phyloP scores from a whole-genome alignment of 345 rosid species.

The Trapa bicornis region DNA sequence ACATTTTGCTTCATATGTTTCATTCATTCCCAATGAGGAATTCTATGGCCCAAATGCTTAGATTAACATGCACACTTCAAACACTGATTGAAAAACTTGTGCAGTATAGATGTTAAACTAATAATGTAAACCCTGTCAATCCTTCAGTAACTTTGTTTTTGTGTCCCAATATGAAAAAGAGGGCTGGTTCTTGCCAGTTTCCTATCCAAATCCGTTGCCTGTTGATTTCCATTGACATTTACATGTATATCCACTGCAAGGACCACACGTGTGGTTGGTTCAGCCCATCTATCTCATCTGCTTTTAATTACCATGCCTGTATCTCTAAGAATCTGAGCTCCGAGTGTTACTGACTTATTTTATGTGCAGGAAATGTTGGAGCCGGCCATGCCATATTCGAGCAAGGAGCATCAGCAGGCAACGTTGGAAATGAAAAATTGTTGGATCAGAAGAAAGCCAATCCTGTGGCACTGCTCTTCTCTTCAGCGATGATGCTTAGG shows the following conservation, averaged over 20 bases:
- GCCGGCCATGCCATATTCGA: constrained; percentile 41
- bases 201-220: neutral
- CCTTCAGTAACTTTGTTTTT: neutral
- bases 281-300: neutral
- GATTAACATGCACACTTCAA: neutral
- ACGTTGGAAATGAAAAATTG: constrained; percentile 32
- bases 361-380: constrained; percentile 32
- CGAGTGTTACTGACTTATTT: neutral
- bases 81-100: too few relatives aligned
- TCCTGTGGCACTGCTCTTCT: constrained; percentile 40
- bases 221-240: neutral
- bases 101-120: neutral
- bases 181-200: neutral
- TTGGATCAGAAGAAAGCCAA: constrained; percentile 33
- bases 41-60: neutral
- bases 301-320: neutral
- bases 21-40: neutral
- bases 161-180: neutral
- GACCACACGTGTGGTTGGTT: neutral
- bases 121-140: neutral
- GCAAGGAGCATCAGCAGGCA: constrained; percentile 52
- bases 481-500: constrained; percentile 45
- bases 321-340: neutral
- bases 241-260: neutral
- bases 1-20: neutral